Evolutionary conservation across 163 green algal species (phyloP), one percentile per base, ranked within the genome.

Genomic region (Chlamydomonas reinhardtii): DNA sequence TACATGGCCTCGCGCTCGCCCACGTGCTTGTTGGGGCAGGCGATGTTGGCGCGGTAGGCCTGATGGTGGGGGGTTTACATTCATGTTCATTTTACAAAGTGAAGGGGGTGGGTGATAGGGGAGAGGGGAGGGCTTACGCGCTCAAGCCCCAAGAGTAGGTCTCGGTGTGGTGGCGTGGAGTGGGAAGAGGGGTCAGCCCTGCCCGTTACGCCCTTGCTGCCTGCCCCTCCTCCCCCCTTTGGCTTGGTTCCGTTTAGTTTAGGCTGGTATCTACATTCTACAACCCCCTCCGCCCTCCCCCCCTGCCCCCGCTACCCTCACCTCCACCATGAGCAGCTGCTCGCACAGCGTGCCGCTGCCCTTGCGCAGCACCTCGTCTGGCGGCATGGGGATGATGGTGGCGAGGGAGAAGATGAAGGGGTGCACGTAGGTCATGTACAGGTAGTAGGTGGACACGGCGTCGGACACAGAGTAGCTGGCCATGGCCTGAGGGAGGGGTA

Each of bases 371-470:
- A 99, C 98, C 89, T 99, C 97, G 83, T 99, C 98, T 0, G 98
- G 98, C 0, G 97, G 94, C 95, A 99, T 95, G 17, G 98, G 98
- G 92, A 99, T 99, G 93, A 99, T 98, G 89, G 97, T 99, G 73
- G 96, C 94, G 64, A 99, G 94, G 0, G 96, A 98, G 94, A 99
- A 99, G 89, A 99, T 99, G 96, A 99, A 99, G 52, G 97, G 98
- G 93, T 99, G 97, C 78, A 99, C 98, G 94, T 99, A 99, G 66
- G 94, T 99, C 96, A 98, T 99, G 95, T 99, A 99, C 66, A 99
- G 95, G 93, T 99, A 99, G 91, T 99, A 99, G 32, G 98, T 99
- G 31, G 96, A 90, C 52, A 99, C 97, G 14, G 98, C 98, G 86
- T 99, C 98, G 9, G 98, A 99, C 15, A 99, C 98, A 0, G 96